These are phyloP conservation scores for Litchi chinensis DNA, from an alignment of 345 rosid genomes.

Conservation along the genomic window DNA sequence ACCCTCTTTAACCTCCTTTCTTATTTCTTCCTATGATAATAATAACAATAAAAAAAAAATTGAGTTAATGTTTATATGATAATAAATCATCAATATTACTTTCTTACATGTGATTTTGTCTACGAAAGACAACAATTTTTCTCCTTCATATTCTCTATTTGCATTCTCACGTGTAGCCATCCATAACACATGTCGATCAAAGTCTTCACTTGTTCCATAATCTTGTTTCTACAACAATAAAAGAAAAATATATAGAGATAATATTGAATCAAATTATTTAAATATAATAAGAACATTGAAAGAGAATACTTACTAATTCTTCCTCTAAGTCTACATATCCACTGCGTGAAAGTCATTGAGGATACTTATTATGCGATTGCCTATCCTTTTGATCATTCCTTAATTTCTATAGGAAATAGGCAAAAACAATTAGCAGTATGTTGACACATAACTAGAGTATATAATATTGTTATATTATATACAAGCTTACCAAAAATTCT, in stretches of 20 bases:
- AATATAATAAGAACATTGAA: not conserved
- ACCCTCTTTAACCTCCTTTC: not conserved
- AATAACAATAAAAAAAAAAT: not conserved
- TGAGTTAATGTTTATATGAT: not conserved
- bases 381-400: not conserved
- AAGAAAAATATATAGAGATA: too few relatives aligned
- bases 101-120: not conserved
- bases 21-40: not conserved
- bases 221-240: not conserved
- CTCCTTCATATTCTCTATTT: not conserved
- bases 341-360: not conserved
- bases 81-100: not conserved
- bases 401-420: too few relatives aligned
- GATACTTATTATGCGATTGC: not conserved
- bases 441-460: too few relatives aligned
- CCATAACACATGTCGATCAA: not conserved
- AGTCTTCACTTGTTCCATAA: not conserved
- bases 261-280: too few relatives aligned
- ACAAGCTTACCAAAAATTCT: too few relatives aligned
- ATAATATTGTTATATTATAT: too few relatives aligned
- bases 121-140: not conserved
- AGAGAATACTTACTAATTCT: not conserved
- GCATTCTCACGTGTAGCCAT: not conserved
- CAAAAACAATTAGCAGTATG: too few relatives aligned
- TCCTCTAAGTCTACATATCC: not conserved